Conservation (phyloP, 2,329 filamentous ascomycete species). For the Aspergillus ibericus region DNA sequence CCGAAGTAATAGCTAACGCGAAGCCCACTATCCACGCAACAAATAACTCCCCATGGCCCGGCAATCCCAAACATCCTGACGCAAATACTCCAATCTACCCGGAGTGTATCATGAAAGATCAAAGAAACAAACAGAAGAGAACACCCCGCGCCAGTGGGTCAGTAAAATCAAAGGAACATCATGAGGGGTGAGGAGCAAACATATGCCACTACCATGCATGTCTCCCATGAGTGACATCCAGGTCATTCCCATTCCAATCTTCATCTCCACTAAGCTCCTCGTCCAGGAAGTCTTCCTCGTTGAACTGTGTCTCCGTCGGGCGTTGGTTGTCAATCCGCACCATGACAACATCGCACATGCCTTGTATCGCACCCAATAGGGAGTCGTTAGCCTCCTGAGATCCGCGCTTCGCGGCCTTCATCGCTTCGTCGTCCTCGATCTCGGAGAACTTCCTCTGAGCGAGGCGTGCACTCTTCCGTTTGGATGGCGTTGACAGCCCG, state of each 20-base stretch:
- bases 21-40: neutral
- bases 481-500: conserved; percentile 24
- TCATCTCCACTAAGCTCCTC: conserved; percentile 61
- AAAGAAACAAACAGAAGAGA: neutral
- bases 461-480: conserved; percentile 43
- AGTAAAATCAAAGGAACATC: neutral
- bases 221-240: conserved; percentile 20
- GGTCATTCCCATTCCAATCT: conserved; percentile 58
- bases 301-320: conserved; percentile 58
- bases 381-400: conserved; percentile 13
- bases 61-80: neutral
- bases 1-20: neutral
- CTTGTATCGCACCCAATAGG: conserved; percentile 46
- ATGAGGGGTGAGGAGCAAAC: neutral
- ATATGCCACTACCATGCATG: conserved; percentile 24
- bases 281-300: conserved; percentile 62
- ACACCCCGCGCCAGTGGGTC: neutral
- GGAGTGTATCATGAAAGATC: neutral
- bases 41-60: neutral
- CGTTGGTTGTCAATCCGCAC: conserved; percentile 63
- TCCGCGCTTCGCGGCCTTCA: conserved; percentile 8
- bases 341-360: conserved; percentile 59
- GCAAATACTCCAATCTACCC: neutral
- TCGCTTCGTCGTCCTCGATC: conserved; percentile 22
- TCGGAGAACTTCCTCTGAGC: conserved; percentile 31